A percentile compares a stretch with the other conserved stretches of the same genome.
Conservation (phyloP, 2,329 filamentous ascomycete species). For the Penicillium corylophilum region DNA sequence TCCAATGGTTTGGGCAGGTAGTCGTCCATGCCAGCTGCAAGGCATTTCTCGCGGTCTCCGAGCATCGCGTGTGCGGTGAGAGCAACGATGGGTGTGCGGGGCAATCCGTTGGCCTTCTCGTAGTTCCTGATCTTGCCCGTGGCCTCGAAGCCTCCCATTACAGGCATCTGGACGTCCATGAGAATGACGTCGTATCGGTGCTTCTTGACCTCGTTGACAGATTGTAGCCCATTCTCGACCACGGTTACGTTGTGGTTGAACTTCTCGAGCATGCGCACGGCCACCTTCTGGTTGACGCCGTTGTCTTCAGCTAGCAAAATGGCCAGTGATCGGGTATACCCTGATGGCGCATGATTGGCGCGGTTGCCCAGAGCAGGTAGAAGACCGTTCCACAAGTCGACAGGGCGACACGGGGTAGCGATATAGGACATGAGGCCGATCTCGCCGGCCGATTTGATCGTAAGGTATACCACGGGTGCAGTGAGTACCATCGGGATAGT, state of each 20-base stretch:
- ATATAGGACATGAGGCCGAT: slow-evolving; percentile 94
- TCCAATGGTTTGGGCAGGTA: slow-evolving; percentile 91
- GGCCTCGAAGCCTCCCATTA: slow-evolving; percentile 95
- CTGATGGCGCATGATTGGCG: slow-evolving; percentile 81
- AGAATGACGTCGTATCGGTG: slow-evolving; percentile 89
- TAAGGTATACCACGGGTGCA: slow-evolving; percentile 82
- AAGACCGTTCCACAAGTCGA: slow-evolving; percentile 89
- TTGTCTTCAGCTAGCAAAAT: slow-evolving; percentile 93
- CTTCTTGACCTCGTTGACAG: slow-evolving; percentile 65
- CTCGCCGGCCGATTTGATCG: slow-evolving; percentile 84
- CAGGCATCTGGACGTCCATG: slow-evolving; percentile 97
- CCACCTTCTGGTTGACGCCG: slow-evolving; percentile 87
- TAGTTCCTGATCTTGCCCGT: slow-evolving; percentile 90
- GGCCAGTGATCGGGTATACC: slow-evolving; percentile 89
- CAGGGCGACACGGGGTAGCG: slow-evolving; percentile 87
- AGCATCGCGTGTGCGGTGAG: slow-evolving; percentile 95
- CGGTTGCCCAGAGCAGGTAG: slow-evolving; percentile 88
- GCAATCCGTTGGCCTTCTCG: slow-evolving; percentile 71
- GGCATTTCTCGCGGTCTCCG: slow-evolving; percentile 90
- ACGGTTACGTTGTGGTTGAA: slow-evolving; percentile 68
- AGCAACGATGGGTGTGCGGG: slow-evolving; percentile 85
- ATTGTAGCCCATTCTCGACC: slow-evolving; percentile 82
- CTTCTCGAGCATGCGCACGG: slow-evolving; percentile 92
- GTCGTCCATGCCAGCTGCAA: slow-evolving; percentile 95
- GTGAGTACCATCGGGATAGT: slow-evolving; percentile 90